These are phyloP conservation scores for Phytomonas sp. DNA, from an alignment of 208 protist species.

Conservation along the genomic window DNA sequence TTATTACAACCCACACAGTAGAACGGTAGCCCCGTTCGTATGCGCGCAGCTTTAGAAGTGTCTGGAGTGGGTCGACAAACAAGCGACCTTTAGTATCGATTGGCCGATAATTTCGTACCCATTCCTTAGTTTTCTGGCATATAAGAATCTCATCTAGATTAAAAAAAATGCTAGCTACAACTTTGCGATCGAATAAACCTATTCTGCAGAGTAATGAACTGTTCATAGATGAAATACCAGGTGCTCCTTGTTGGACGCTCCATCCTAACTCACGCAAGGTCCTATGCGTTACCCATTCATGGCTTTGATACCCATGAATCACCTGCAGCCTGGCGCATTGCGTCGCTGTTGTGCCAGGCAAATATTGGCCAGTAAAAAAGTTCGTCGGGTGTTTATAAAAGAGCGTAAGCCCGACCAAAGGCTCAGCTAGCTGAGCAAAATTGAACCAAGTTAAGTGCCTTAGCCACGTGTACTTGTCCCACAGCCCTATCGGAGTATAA, in stretches of 20 bases:
- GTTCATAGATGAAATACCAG: slow-evolving; percentile 11
- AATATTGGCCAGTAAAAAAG: slow-evolving; percentile 24
- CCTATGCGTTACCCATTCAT: slow-evolving; percentile 27
- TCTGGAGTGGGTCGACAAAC: slow-evolving; percentile 25
- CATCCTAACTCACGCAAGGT: slow-evolving; percentile 17
- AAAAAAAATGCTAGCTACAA: slow-evolving; percentile 20
- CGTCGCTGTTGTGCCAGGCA: slow-evolving; percentile 17
- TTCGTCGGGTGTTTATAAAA: slow-evolving; percentile 26
- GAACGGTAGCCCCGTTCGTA: slow-evolving; percentile 45
- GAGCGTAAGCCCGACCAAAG: slow-evolving; percentile 30
- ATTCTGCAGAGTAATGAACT: background rate
- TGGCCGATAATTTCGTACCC: slow-evolving; percentile 44
- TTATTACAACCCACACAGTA: slow-evolving; percentile 28
- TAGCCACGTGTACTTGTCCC: slow-evolving; percentile 10
- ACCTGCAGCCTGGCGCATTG: slow-evolving; percentile 51
- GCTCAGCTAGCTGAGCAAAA: slow-evolving; percentile 55
- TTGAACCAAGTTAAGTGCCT: slow-evolving; percentile 66
- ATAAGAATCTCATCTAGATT: slow-evolving; percentile 38
- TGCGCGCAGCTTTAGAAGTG: slow-evolving; percentile 46
- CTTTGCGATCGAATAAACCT: background rate
- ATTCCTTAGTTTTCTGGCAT: slow-evolving; percentile 13
- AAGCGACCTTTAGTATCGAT: slow-evolving; percentile 21
- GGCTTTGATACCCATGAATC: slow-evolving; percentile 3
- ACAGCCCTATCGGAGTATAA: slow-evolving; percentile 11
- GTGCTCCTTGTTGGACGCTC: slow-evolving; percentile 16